Percentiles rank a stretch among this genome's conserved stretches.
phyloP scores from a whole-genome alignment of 306 rosid species.

The Cicer arietinum region DNA sequence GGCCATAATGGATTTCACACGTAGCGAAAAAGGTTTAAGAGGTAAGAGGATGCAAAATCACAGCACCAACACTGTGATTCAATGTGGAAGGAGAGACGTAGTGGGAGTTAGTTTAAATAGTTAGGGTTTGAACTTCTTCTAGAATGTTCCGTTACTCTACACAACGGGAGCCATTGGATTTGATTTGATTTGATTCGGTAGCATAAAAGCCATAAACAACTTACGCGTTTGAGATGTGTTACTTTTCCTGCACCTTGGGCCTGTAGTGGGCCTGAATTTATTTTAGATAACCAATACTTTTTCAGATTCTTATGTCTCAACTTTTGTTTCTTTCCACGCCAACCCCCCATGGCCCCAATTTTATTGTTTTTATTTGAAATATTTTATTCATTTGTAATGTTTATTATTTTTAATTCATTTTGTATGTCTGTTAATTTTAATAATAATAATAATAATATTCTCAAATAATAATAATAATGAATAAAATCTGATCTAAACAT shows the following conservation, averaged over 20 bases:
- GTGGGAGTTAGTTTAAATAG: slow-evolving; percentile 36
- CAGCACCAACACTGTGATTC: slow-evolving; percentile 6
- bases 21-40: slow-evolving; percentile 4
- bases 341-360: background rate
- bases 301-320: background rate
- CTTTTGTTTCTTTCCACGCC: background rate
- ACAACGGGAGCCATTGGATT: background rate
- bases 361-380: background rate
- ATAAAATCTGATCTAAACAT: too few species aligned
- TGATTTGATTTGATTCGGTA: background rate
- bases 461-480: too few species aligned
- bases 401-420: too few species aligned
- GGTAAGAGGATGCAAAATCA: background rate
- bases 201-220: background rate
- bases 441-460: too few species aligned
- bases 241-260: background rate
- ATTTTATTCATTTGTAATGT: too few species aligned
- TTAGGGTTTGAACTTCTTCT: slow-evolving; percentile 50
- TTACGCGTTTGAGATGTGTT: slow-evolving; percentile 1
- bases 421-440: too few species aligned
- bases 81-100: background rate
- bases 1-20: slow-evolving; percentile 47
- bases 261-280: background rate
- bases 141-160: slow-evolving; percentile 54
- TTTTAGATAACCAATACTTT: background rate